A percentile compares a stretch with the other conserved stretches of the same genome.
These are phyloP conservation scores for Malus orientalis DNA, from an alignment of 306 rosid genomes.

Conservation along the genomic window DNA sequence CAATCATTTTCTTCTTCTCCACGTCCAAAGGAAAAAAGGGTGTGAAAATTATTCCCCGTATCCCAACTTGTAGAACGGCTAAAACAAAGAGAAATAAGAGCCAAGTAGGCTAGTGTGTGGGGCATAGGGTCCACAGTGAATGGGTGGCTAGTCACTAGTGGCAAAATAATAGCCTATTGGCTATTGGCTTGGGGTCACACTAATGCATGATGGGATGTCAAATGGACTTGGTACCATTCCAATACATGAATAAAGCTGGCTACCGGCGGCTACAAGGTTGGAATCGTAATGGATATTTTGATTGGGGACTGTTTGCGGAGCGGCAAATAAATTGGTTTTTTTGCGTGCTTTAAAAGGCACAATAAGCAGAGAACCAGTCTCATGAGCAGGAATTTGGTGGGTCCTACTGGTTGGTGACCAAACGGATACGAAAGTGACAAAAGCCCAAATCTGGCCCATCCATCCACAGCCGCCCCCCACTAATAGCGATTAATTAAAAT, in stretches of 20 bases:
- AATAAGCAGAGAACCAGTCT: not conserved
- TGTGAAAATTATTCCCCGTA: fast-evolving
- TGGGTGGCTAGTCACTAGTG: not conserved
- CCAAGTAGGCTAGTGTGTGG: not conserved
- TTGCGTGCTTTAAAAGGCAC: not conserved
- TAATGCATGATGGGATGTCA: not conserved
- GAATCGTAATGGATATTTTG: not conserved
- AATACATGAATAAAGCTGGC: not conserved
- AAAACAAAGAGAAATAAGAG: not conserved
- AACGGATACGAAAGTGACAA: conserved; percentile 23
- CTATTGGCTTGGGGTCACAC: not conserved
- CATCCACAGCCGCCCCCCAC: conserved; percentile 47
- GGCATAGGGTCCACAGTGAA: not conserved
- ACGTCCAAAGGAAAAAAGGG: no score
- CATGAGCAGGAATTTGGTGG: conserved; percentile 17
- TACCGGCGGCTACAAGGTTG: not conserved
- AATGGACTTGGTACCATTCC: not conserved
- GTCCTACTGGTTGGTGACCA: conserved; percentile 52
- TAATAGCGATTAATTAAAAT: not conserved
- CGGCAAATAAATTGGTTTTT: not conserved
- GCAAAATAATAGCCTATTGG: not conserved
- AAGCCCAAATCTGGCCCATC: conserved; percentile 8
- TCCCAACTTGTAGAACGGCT: no score
- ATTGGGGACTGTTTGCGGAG: not conserved
- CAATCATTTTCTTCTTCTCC: no score